phyloP scores from a whole-genome alignment of 2,329 filamentous ascomycete genomes.

The Penicillium polonicum region DNA sequence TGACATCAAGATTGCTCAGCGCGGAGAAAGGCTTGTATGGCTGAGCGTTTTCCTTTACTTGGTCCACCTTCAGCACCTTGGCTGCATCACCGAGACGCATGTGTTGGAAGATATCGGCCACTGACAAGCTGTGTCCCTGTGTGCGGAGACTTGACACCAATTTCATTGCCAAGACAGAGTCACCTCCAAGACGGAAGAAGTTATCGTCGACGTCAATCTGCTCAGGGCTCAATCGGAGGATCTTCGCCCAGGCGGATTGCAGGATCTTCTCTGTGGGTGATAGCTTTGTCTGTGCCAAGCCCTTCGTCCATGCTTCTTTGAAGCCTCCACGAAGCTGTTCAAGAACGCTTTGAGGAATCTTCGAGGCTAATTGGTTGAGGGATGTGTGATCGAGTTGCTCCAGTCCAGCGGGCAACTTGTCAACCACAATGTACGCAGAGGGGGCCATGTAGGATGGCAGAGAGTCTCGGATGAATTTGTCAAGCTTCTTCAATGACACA shows the following conservation, averaged over 20 bases:
- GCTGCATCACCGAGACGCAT: constrained; percentile 55
- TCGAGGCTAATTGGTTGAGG: constrained; percentile 34
- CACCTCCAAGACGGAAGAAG: constrained; percentile 62
- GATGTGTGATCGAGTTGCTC: constrained; percentile 32
- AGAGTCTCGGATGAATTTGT: constrained; percentile 45
- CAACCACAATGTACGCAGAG: constrained; percentile 44
- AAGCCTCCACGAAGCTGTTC: constrained; percentile 19
- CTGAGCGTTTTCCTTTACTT: constrained; percentile 22
- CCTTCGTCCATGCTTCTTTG: constrained; percentile 36
- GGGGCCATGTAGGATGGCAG: constrained; percentile 50
- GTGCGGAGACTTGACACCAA: constrained; percentile 48
- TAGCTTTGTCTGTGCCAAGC: constrained; percentile 29
- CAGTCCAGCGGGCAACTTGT: constrained; percentile 34
- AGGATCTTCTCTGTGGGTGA: constrained; percentile 40
- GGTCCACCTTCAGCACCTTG: constrained; percentile 45
- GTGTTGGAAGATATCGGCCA: constrained; percentile 52
- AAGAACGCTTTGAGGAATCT: constrained; percentile 20
- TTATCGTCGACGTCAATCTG: constrained; percentile 56
- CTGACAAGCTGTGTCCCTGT: constrained; percentile 45
- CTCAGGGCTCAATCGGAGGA: constrained; percentile 29
- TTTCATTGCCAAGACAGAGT: constrained; percentile 61
- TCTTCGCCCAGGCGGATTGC: constrained; percentile 31
- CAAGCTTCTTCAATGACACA: constrained; percentile 40
- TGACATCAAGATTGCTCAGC: constrained; percentile 39
- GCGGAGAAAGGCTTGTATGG: constrained; percentile 53